Base-by-base conservation (phyloP, 202 grass and related monocot species). In the Carex sylvatica region DNA sequence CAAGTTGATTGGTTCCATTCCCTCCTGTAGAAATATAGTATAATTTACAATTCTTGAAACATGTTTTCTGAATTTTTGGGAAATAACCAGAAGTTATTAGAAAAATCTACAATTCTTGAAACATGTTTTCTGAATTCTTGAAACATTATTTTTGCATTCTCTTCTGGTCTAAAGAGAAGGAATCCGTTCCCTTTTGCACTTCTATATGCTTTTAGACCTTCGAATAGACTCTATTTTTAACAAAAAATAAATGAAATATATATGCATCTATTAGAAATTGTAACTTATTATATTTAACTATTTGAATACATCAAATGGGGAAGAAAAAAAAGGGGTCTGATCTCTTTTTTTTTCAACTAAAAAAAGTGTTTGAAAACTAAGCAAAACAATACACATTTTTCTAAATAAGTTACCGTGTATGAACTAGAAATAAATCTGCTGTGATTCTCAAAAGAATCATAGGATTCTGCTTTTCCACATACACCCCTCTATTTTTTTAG, bases 201-300 rank as follows among this genome's bases (percentile, higher is more conserved):
- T 74, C 89, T 38, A 75, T 99, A 87, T 66, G 96, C 92, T 88
- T 95, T 99, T 53, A 95, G 84, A 16, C 96, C 96, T 89, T 99
- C 96, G 77, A 95, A 95, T 14, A 99, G 80, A 6, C 89, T 89
- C 96, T 97, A 38, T 53, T 79, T 51, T 66, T n/a, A 40, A 47
- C 11, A 13, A 61, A 51, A 74, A 86, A 55, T 20, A 24, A 61
- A 58, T 47, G 35, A 9, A 58, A 55, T 47, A 28, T 76, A 15
- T 56, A 58, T 36, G 16, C n/a, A n/a, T n/a, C n/a, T 35, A 58
- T 77, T 9, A 58, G 49, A 77, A 58, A 20, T 11, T 55, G 47
- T 55, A 19, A 30, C 12, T 33, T 22, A 52, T 73, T 7, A 73
- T 26, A 26, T 9, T 52, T 73, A 52, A 51, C 22, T 70, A 42